phyloP scores from a whole-genome alignment of 2,329 filamentous ascomycete species.

The Shiraia sp. region DNA sequence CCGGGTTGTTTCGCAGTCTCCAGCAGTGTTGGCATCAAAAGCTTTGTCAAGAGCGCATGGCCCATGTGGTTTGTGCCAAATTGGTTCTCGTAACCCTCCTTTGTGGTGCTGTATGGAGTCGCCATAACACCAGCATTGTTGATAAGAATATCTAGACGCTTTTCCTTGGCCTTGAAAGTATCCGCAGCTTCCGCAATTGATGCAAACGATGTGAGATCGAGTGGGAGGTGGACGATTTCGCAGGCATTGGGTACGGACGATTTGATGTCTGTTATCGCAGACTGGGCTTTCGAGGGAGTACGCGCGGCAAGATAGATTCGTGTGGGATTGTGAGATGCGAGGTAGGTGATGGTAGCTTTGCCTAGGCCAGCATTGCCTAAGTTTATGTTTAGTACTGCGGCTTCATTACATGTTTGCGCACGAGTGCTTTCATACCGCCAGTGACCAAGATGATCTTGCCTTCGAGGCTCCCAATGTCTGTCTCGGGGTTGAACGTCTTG shows the following conservation, averaged over 20 bases:
- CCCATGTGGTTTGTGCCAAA: conserved; percentile 58
- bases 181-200: conserved; percentile 44
- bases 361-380: conserved; percentile 54
- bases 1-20: conserved; percentile 44
- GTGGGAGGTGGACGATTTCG: conserved; percentile 43
- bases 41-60: conserved; percentile 53
- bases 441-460: conserved; percentile 44
- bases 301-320: conserved; percentile 55
- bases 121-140: conserved; percentile 54
- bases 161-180: conserved; percentile 39
- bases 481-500: conserved; percentile 31
- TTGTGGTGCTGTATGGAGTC: conserved; percentile 43
- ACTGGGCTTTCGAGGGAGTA: conserved; percentile 46
- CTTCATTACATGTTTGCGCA: not conserved
- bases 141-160: conserved; percentile 52
- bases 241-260: conserved; percentile 36
- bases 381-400: conserved; percentile 1
- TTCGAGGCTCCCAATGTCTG: conserved; percentile 26
- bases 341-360: conserved; percentile 49
- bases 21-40: conserved; percentile 50
- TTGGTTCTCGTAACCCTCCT: conserved; percentile 56
- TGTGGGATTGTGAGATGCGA: conserved; percentile 49
- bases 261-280: conserved; percentile 49
- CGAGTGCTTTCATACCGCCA: conserved; percentile 29
- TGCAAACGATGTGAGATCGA: conserved; percentile 50